These are phyloP conservation scores for Trichomonascaceae sp. DNA, from an alignment of 1,139 yeast species.

Conservation along the genomic window DNA sequence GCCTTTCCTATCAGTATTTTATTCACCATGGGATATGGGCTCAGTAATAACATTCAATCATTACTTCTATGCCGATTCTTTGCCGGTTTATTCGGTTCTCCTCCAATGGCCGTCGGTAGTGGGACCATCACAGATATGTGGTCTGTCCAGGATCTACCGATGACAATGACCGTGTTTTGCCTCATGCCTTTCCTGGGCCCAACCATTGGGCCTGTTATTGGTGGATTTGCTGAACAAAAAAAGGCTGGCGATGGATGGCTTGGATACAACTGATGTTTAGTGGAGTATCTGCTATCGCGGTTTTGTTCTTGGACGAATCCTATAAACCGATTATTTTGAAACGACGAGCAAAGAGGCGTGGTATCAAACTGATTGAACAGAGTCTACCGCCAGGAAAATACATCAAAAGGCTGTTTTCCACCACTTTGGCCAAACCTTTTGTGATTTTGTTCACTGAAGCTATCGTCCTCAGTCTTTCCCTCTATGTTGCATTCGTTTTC, in stretches of 20 bases:
- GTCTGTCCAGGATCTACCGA: slow-evolving; percentile 9
- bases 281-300: slow-evolving; percentile 38
- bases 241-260: slow-evolving; percentile 73
- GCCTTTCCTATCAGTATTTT: slow-evolving; percentile 39
- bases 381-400: slow-evolving; percentile 15
- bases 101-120: slow-evolving; percentile 61
- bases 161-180: slow-evolving; percentile 8
- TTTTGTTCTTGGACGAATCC: slow-evolving; percentile 25
- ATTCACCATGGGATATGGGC: slow-evolving; percentile 32
- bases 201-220: slow-evolving; percentile 73
- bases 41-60: slow-evolving; percentile 41
- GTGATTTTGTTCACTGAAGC: slow-evolving; percentile 12
- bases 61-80: slow-evolving; percentile 52
- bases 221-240: slow-evolving; percentile 65
- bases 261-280: slow-evolving; percentile 73
- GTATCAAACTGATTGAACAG: slow-evolving; percentile 18
- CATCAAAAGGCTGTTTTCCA: slow-evolving; percentile 23
- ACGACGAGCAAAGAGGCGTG: slow-evolving; percentile 20
- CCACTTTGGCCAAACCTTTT: slow-evolving; percentile 9
- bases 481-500: slow-evolving; percentile 49
- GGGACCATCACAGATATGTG: slow-evolving; percentile 60
- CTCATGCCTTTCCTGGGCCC: slow-evolving; percentile 53
- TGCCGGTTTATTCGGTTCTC: slow-evolving; percentile 61
- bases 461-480: slow-evolving; percentile 27
- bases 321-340: slow-evolving; percentile 19